Evolutionary conservation across 129 eudicot genomes (phyloP).

Genomic region (Centella asiatica): DNA sequence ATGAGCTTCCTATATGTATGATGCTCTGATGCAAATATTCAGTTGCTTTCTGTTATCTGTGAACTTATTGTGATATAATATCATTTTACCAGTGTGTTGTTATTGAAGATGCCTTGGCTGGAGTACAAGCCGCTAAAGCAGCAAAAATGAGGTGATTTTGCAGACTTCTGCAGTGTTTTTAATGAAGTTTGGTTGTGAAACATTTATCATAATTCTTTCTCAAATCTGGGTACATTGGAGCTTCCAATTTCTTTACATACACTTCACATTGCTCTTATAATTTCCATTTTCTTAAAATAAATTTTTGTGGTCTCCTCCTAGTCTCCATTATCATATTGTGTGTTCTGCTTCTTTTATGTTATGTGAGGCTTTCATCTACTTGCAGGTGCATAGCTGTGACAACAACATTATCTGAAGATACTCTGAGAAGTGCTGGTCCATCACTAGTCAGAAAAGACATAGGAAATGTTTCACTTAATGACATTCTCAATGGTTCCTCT

Average conservation of each 20-base stretch:
- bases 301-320: background rate
- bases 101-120: constrained; percentile 98
- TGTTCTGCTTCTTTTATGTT: constrained; percentile 1
- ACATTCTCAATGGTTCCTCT: constrained; percentile 90
- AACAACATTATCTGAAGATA: constrained; percentile 78
- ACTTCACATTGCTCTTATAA: background rate
- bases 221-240: constrained; percentile 1
- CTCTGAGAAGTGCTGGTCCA: constrained; percentile 59
- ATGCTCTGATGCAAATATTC: background rate
- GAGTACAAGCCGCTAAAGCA: constrained; percentile 92
- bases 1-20: background rate
- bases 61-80: background rate
- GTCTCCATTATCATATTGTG: background rate
- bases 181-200: background rate
- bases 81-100: constrained; percentile 66
- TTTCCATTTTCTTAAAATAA: background rate
- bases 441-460: constrained; percentile 73
- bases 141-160: constrained; percentile 79
- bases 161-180: constrained; percentile 2
- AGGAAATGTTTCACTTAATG: constrained; percentile 69
- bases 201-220: background rate
- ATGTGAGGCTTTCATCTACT: constrained; percentile 12
- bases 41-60: background rate
- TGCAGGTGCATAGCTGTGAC: constrained; percentile 98
- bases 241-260: background rate